Percentiles rank a stretch among this genome's conserved stretches.
Evolutionary conservation across 495 filamentous ascomycete species (phyloP).

Genomic region (Penicillium flavigenum): DNA sequence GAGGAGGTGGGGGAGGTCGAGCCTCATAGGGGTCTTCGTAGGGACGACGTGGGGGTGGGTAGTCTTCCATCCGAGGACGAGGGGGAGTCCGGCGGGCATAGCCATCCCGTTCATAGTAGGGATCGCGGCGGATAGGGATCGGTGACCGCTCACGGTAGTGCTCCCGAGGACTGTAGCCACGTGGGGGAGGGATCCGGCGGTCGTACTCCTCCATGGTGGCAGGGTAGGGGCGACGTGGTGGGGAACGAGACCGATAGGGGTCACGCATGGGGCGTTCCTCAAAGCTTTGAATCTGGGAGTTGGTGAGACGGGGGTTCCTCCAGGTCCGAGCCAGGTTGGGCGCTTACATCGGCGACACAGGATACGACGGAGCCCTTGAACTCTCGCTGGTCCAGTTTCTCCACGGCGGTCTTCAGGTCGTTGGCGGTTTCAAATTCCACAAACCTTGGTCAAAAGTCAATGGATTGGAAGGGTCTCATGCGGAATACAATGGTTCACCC

Average conservation of each 20-base stretch:
- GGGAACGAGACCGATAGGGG: constrained; percentile 73
- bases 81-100: constrained; percentile 69
- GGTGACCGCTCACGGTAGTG: constrained; percentile 85
- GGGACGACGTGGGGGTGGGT: constrained; percentile 56
- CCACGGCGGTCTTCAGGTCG: constrained; percentile 85
- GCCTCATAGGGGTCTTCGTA: constrained; percentile 55
- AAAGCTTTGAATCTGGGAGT: constrained; percentile 52
- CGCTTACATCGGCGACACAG: constrained; percentile 81
- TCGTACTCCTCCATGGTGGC: constrained; percentile 68
- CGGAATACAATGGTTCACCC: constrained; percentile 38
- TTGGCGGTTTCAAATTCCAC: constrained; percentile 94
- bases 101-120: constrained; percentile 73
- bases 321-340: constrained; percentile 17
- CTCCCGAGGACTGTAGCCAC: constrained; percentile 78
- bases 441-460: constrained; percentile 63
- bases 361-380: constrained; percentile 85
- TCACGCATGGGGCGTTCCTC: constrained; percentile 70
- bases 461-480: constrained; percentile 13
- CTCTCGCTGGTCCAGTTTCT: constrained; percentile 86
- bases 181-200: constrained; percentile 70
- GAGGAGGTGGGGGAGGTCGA: constrained; percentile 43
- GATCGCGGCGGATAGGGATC: constrained; percentile 70
- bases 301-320: constrained; percentile 33
- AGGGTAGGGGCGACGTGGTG: constrained; percentile 62
- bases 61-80: constrained; percentile 73